A percentile compares a stretch with the other conserved stretches of the same genome.
Evolutionary conservation across 257 asterid species (phyloP).

Genomic region (Verbena officinalis): DNA sequence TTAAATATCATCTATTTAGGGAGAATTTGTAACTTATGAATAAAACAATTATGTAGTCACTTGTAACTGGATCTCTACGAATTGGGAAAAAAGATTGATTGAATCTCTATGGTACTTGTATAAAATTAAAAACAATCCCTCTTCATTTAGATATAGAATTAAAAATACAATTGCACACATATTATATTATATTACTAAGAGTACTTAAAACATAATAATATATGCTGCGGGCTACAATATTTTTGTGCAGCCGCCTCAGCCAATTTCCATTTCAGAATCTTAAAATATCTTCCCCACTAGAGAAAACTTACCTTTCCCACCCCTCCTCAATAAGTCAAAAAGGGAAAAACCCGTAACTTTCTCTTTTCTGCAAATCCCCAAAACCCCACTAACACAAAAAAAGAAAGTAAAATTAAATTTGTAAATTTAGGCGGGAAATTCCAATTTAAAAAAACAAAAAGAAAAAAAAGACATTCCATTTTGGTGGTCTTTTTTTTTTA

Average conservation of each 20-base stretch:
- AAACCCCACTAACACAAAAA: constrained; percentile 30
- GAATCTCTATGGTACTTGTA: background rate
- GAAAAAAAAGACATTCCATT: background rate
- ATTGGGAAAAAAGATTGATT: background rate
- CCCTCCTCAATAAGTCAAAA: constrained; percentile 17
- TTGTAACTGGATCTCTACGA: no score
- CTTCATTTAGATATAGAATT: constrained; percentile 19
- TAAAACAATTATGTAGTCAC: no score
- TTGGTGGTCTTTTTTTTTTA: constrained; percentile 2
- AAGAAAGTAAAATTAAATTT: background rate
- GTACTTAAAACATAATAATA: constrained; percentile 15
- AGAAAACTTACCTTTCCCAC: no score
- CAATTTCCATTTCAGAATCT: constrained; percentile 15
- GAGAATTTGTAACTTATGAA: no score
- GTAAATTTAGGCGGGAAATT: constrained; percentile 7
- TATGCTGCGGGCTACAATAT: constrained; percentile 80
- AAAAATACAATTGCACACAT: constrained; percentile 25
- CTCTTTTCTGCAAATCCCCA: constrained; percentile 36
- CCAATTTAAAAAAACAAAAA: no score
- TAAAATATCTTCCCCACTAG: no score
- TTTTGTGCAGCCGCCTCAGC: constrained; percentile 84
- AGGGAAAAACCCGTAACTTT: constrained; percentile 25
- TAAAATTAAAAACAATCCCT: constrained; percentile 3
- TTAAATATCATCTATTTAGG: background rate
- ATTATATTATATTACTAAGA: background rate